These are phyloP conservation scores for Calonectria hongkongensis DNA, from an alignment of 2,329 filamentous ascomycete species.

Conservation along the genomic window DNA sequence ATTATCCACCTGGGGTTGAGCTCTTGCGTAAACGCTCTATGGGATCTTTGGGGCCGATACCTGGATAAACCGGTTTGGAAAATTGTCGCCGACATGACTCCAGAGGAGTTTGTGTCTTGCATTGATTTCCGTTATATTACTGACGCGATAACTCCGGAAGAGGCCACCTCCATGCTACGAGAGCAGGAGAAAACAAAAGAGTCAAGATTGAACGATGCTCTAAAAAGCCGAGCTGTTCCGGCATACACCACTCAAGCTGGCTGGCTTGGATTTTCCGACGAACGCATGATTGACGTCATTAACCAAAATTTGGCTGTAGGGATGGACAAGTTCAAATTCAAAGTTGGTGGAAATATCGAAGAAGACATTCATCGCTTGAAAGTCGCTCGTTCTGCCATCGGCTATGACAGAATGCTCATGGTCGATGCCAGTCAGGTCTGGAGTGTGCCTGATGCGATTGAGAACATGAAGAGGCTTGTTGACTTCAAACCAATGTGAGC, in stretches of 20 bases:
- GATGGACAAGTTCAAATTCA: slow-evolving; percentile 95
- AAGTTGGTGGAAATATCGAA: slow-evolving; percentile 76
- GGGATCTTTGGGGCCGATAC: slow-evolving; percentile 94
- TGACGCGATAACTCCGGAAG: slow-evolving; percentile 89
- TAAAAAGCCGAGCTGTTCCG: slow-evolving; percentile 84
- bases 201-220: slow-evolving; percentile 82
- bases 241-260: slow-evolving; percentile 94
- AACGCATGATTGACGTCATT: slow-evolving; percentile 86
- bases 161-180: slow-evolving; percentile 84
- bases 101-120: slow-evolving; percentile 89
- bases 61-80: slow-evolving; percentile 92
- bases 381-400: slow-evolving; percentile 87
- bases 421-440: slow-evolving; percentile 91
- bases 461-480: slow-evolving; percentile 87
- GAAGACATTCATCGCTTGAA: slow-evolving; percentile 81
- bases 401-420: slow-evolving; percentile 90
- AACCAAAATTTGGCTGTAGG: slow-evolving; percentile 84
- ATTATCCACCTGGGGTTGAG: slow-evolving; percentile 94
- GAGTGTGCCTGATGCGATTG: slow-evolving; percentile 92
- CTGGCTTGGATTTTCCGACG: slow-evolving; percentile 91
- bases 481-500: slow-evolving; percentile 86
- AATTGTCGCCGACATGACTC: slow-evolving; percentile 91
- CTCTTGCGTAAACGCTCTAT: slow-evolving; percentile 91
- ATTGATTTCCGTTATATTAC: slow-evolving; percentile 97
- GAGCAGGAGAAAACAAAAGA: slow-evolving; percentile 80